phyloP scores from a whole-genome alignment of 2,329 filamentous ascomycete species.

The Colletotrichum aenigma region DNA sequence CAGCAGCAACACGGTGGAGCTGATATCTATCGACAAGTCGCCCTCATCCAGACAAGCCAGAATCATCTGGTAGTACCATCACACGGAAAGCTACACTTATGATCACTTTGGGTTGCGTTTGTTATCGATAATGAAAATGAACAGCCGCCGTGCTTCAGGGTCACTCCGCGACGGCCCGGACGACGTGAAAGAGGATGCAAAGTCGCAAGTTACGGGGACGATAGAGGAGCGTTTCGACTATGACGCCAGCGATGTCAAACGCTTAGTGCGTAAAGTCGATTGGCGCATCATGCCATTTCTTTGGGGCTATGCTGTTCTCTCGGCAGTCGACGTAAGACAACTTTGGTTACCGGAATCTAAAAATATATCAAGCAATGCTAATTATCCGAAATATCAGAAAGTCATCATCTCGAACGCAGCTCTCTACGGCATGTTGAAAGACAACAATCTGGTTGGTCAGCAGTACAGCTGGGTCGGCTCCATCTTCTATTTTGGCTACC shows the following conservation, averaged over 20 bases:
- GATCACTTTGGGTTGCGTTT: not conserved
- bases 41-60: not conserved
- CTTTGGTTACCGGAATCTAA: accelerated
- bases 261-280: conserved; percentile 1
- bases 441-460: conserved; percentile 28
- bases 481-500: conserved; percentile 57
- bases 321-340: conserved; percentile 24
- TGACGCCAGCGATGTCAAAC: not conserved
- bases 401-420: conserved; percentile 57
- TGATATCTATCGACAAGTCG: not conserved
- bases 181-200: not conserved
- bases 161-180: not conserved
- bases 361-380: accelerated
- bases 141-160: not conserved
- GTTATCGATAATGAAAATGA: not conserved
- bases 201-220: not conserved
- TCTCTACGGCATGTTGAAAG: conserved; percentile 60
- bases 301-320: not conserved
- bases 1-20: not conserved
- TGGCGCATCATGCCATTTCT: conserved; percentile 8
- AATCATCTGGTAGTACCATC: not conserved
- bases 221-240: not conserved
- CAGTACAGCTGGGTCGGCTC: conserved; percentile 34
- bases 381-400: not conserved
- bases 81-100: not conserved